Conservation (phyloP, 257 asterid genomes). For the Marsdenia floribunda region DNA sequence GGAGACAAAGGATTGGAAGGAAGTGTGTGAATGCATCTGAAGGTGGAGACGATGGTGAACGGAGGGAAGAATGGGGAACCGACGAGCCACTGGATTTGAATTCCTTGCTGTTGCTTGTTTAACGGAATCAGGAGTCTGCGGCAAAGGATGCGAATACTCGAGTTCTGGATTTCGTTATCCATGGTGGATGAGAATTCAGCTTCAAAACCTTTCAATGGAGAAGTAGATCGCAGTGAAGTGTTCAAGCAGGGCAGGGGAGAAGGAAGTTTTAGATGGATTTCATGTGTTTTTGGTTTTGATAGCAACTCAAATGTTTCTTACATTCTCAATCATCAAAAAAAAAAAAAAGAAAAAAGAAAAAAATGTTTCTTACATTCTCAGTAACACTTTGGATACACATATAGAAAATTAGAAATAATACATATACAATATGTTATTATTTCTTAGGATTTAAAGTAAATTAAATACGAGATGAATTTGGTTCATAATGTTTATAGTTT, state of each 20-base stretch:
- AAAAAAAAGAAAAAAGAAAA: too few species aligned
- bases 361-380: too few species aligned
- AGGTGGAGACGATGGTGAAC: constrained; percentile 55
- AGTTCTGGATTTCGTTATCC: constrained; percentile 3
- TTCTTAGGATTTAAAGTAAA: too few species aligned
- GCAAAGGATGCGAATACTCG: constrained; percentile 17
- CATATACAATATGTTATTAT: too few species aligned
- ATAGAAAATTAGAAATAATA: too few species aligned
- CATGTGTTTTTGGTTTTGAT: neutral
- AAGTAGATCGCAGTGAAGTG: neutral
- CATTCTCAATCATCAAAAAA: too few species aligned
- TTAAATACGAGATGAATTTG: too few species aligned
- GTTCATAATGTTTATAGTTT: too few species aligned
- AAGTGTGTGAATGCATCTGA: constrained; percentile 63
- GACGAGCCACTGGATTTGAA: constrained; percentile 65
- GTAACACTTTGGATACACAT: too few species aligned
- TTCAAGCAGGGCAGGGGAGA: neutral
- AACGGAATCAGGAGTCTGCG: constrained; percentile 16
- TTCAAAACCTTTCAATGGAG: neutral
- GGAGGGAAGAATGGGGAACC: constrained; percentile 60
- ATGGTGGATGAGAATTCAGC: neutral
- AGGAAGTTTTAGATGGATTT: neutral
- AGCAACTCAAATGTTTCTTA: too few species aligned
- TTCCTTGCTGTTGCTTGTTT: neutral
- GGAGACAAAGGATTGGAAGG: constrained; percentile 50